These are phyloP conservation scores for Geranium rotundifolium DNA, from an alignment of 345 rosid genomes.

Conservation along the genomic window DNA sequence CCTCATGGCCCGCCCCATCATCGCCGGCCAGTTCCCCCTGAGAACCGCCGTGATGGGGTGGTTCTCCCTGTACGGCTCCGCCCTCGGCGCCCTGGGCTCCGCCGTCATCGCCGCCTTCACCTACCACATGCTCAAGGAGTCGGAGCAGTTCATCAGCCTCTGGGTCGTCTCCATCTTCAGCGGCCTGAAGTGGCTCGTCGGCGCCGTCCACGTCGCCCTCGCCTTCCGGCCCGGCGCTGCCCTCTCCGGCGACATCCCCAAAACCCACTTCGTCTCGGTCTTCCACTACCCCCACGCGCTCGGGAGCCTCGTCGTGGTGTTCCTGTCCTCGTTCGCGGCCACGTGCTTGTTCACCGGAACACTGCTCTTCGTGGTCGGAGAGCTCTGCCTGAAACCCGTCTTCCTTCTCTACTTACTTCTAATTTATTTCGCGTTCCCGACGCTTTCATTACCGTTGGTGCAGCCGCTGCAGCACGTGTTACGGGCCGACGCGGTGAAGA, in stretches of 20 bases:
- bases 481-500: constrained; percentile 10
- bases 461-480: constrained; percentile 13
- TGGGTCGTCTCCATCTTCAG: constrained; percentile 61
- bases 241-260: not conserved
- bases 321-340: constrained; percentile 9
- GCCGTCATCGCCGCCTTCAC: constrained; percentile 40
- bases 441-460: constrained; percentile 11
- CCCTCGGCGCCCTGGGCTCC: constrained; percentile 37
- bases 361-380: constrained; percentile 9
- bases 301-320: constrained; percentile 3
- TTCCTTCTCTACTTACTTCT: constrained; percentile 9
- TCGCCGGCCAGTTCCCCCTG: constrained; percentile 10
- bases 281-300: constrained; percentile 7
- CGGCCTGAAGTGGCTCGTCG: constrained; percentile 45
- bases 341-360: constrained; percentile 15
- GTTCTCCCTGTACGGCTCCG: constrained; percentile 40
- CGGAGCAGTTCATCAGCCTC: constrained; percentile 20
- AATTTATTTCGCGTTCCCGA: constrained; percentile 12
- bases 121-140: constrained; percentile 32
- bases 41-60: constrained; percentile 36
- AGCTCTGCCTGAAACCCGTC: constrained; percentile 10
- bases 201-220: constrained; percentile 19
- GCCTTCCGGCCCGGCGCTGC: constrained; percentile 13
- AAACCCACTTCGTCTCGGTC: not conserved
- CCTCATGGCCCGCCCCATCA: constrained; percentile 31